Conservation (phyloP, 345 rosid species). For the Clarkia xantiana region DNA sequence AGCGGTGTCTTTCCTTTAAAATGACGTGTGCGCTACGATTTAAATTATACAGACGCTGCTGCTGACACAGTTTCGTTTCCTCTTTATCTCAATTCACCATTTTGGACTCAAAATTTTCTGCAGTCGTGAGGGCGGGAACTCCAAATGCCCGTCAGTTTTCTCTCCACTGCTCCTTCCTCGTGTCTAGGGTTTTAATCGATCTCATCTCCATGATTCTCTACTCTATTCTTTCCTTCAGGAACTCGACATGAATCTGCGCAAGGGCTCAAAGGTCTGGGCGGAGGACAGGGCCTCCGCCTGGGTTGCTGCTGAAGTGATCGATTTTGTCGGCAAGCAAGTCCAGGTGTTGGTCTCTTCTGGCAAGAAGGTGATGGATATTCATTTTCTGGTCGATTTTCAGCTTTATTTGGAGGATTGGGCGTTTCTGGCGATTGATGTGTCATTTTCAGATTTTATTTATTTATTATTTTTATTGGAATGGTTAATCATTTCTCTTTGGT, state of each 20-base stretch:
- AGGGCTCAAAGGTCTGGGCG: constrained; percentile 70
- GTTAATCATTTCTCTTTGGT: no score
- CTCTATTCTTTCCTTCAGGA: constrained; percentile 14
- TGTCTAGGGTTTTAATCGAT: not conserved
- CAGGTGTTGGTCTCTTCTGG: constrained; percentile 33
- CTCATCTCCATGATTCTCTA: constrained; percentile 3
- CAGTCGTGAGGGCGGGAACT: constrained; percentile 3
- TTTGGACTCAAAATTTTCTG: constrained; percentile 2
- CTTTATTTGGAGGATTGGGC: no score
- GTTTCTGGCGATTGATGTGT: no score
- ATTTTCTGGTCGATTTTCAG: not conserved
- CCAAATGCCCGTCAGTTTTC: constrained; percentile 1
- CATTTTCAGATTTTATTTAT: no score
- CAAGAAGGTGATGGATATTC: constrained; percentile 34
- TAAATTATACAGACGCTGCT: no score
- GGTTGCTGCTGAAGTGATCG: constrained; percentile 56
- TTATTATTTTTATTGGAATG: no score
- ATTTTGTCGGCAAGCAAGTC: constrained; percentile 34
- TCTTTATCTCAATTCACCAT: not conserved
- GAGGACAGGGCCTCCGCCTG: constrained; percentile 78
- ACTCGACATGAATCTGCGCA: constrained; percentile 38
- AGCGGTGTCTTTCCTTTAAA: no score
- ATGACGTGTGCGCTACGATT: no score
- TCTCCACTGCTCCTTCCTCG: not conserved
- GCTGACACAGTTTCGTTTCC: no score